phyloP scores from a whole-genome alignment of 495 filamentous ascomycete genomes.

The Amphirosellinia nigrospora region DNA sequence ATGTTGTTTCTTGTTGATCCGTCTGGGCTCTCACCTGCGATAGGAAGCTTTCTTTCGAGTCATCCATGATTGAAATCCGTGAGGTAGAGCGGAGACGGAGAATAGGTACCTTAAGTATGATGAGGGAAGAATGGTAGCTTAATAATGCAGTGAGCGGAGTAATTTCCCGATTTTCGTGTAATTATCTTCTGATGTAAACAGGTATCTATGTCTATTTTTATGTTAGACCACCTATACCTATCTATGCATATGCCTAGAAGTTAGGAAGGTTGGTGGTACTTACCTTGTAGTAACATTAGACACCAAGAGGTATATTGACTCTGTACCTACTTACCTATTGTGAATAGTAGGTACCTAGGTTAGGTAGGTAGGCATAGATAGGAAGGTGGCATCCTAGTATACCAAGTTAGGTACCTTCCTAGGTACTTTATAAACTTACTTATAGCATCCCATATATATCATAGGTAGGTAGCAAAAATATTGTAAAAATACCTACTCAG shows the following conservation, averaged over 20 bases:
- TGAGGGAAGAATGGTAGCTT: neutral
- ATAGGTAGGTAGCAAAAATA: too few relatives aligned
- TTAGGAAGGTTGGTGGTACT: constrained; percentile 5
- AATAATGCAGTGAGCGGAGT: neutral
- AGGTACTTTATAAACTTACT: neutral
- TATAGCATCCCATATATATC: neutral
- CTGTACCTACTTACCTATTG: too few relatives aligned
- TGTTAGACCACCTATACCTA: neutral
- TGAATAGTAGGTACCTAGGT: neutral
- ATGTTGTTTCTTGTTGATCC: neutral
- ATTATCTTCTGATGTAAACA: neutral
- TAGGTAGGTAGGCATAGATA: neutral
- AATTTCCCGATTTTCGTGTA: neutral
- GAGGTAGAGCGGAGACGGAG: neutral
- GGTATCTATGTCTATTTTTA: neutral
- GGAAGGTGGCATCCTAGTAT: neutral
- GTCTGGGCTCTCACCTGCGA: neutral
- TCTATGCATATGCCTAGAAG: neutral
- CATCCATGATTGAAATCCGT: neutral
- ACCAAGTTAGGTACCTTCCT: too few relatives aligned
- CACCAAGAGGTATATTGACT: too few relatives aligned
- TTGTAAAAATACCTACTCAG: neutral
- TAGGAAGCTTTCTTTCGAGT: neutral
- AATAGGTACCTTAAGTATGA: neutral
- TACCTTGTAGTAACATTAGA: too few relatives aligned